Evolutionary conservation across 192 early-diverging fungal species (phyloP).

Genomic region (Funneliformis mosseae): DNA sequence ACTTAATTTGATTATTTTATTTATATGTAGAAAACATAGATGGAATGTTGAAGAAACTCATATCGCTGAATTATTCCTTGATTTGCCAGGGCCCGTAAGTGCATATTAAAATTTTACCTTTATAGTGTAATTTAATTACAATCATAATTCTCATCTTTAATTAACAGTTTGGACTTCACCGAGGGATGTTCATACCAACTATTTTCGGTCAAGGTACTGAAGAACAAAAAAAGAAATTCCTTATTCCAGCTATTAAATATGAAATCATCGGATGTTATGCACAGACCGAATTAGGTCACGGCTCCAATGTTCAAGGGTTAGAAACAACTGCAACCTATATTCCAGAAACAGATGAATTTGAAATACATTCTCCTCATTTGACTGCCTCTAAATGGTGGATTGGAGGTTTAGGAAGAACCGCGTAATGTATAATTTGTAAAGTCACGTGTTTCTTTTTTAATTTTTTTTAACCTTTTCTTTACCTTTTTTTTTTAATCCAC

Average conservation of each 20-base stretch:
- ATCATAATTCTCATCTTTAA: not conserved
- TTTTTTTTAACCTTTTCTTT: not conserved
- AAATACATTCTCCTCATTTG: slow-evolving; percentile 76
- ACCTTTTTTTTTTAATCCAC: not conserved
- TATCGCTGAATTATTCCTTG: slow-evolving; percentile 56
- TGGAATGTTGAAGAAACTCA: slow-evolving; percentile 57
- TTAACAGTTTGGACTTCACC: slow-evolving; percentile 69
- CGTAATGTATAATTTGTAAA: slow-evolving; percentile 20
- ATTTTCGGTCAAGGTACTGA: slow-evolving; percentile 70
- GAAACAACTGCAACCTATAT: slow-evolving; percentile 87
- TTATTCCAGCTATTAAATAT: slow-evolving; percentile 70
- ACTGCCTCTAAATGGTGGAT: slow-evolving; percentile 89
- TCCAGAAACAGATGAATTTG: slow-evolving; percentile 84
- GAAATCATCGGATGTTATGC: slow-evolving; percentile 87
- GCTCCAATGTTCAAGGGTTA: slow-evolving; percentile 86
- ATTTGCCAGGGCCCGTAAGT: slow-evolving; percentile 62
- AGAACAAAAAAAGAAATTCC: slow-evolving; percentile 79
- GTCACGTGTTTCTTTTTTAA: not conserved
- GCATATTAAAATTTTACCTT: not conserved
- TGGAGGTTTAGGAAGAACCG: slow-evolving; percentile 77
- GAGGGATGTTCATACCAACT: slow-evolving; percentile 83
- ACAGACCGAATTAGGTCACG: slow-evolving; percentile 81
- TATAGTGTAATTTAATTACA: not conserved
- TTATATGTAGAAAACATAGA: slow-evolving; percentile 49
- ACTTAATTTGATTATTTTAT: not conserved